Base-by-base conservation (phyloP, 2,329 filamentous ascomycete species). In the Fusarium nanum region DNA sequence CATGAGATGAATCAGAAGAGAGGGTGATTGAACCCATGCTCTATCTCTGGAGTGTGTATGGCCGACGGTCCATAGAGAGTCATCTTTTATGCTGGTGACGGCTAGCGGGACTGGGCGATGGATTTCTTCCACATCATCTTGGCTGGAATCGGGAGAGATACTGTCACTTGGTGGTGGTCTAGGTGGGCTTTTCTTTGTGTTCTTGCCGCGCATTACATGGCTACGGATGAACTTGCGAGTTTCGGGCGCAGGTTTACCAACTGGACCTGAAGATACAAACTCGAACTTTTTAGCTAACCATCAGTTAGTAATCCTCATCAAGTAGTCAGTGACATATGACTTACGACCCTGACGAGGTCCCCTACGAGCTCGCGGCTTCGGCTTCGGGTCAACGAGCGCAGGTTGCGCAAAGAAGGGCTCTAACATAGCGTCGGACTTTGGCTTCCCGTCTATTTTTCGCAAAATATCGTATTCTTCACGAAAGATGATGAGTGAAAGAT, bases 131-230 rank as follows among this genome's bases (percentile, higher is more conserved):
- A 27, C 30, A 20, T 52, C 49, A 0, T 46, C 52, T 23, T 27
- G 56, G 5, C 27, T 25, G 3, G 22, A 9, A 14, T 32, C 25
- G 2, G 34, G 34, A n/a, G 34, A 37, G 1, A 37, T n/a, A 37
- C 34, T 37, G 5, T 63, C 56, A 11, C 30, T 11, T 16, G 54
- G 13, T 3, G 32, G 27, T 3, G 40, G 7, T 5, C 23, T 40
- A 5, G 16, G 32, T 14, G 20, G 13, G 2, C 4, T 9, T 12
- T 52, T 60, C 60, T 72, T 75, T 7, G 61, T 73, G 27, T 76
- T 76, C 67, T 76, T 76, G 14, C 74, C 74, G 11, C 71, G 71
- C 74, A 76, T 76, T n/a, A 75, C 73, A 70, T 73, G 59, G 37
- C 75, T 76, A 13, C 74, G 67, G 60, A 76, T 75, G 56, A 76